Evolutionary conservation across 441 rosid species (phyloP).

Genomic region (Corymbia citriodora): DNA sequence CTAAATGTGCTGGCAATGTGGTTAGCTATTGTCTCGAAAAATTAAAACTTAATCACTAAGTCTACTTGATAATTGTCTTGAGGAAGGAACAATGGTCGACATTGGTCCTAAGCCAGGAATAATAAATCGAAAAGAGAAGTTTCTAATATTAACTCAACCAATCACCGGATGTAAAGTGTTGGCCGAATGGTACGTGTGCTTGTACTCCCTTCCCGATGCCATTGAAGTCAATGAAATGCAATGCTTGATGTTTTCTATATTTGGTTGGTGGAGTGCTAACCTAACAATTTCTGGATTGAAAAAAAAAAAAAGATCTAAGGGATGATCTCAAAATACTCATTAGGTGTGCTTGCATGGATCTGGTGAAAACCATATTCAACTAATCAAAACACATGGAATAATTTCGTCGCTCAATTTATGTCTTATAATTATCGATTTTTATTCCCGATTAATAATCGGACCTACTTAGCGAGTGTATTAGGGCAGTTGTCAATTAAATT

Average conservation of each 20-base stretch:
- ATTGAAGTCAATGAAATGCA: neutral
- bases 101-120: neutral
- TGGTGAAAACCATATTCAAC: neutral
- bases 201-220: neutral
- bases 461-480: accelerated
- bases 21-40: too few species aligned
- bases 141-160: neutral
- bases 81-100: neutral
- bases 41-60: too few species aligned
- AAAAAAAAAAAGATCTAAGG: neutral
- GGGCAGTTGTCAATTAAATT: neutral
- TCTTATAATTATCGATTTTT: neutral
- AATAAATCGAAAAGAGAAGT: neutral
- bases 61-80: neutral
- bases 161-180: neutral
- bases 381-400: neutral
- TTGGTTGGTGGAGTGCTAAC: neutral
- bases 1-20: neutral
- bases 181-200: neutral
- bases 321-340: neutral
- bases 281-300: accelerated
- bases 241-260: neutral
- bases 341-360: neutral
- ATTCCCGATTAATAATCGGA: neutral
- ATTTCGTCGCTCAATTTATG: accelerated